Evolutionary conservation across 257 asterid genomes (phyloP), one percentile per base, ranked within the genome.

Genomic region (Sherardia arvensis): DNA sequence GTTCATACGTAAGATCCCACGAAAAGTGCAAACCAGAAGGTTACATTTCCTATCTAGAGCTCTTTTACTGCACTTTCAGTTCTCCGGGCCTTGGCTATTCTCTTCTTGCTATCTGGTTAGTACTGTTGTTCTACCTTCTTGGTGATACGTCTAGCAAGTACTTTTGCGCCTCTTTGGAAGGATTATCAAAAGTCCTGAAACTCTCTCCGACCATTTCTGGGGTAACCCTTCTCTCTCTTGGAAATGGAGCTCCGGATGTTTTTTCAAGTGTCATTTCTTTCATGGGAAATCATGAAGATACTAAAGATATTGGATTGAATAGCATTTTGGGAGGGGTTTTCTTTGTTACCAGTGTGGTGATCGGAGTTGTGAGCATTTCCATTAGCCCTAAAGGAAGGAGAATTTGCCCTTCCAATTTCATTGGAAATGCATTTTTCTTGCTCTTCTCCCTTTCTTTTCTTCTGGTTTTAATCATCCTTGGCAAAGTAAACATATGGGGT

Each of bases 171-270:
- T 77, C 76, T n/a, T 65, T 77, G 5, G 76, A 69, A 20, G 70
- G 71, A 15, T 25, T 77, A 21, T 73, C 78, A 17, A 55, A 33
- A 27, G 28, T 9, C 26, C 51, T 73, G 65, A 69, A 69, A 57
- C 70, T 73, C 15, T 62, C 78, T 8, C 78, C 78, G 4, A 51
- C 72, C 3, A 8, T 77, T 25, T 78, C 78, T 25, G 81, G 78
- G 9, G 69, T 69, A 1, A 77, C 78, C 27, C 76, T 77, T 26
- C 71, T 77, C 12, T 66, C 81, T 7, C 58, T 77, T 8, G 76
- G 76, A 53, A 77, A 77, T 66, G 81, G 78, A 2, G 78, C 81
- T 2, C 76, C 78, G 8, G 78, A 77, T 59, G 66, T 77, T 7
- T 67, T 77, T 10, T 36, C 65, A 8, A 57, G 71, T 29, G 64